Percentiles rank a stretch among this genome's conserved stretches.
Conservation (phyloP, 169 alveolate genomes). For the Cryptosporidium ubiquitum region DNA sequence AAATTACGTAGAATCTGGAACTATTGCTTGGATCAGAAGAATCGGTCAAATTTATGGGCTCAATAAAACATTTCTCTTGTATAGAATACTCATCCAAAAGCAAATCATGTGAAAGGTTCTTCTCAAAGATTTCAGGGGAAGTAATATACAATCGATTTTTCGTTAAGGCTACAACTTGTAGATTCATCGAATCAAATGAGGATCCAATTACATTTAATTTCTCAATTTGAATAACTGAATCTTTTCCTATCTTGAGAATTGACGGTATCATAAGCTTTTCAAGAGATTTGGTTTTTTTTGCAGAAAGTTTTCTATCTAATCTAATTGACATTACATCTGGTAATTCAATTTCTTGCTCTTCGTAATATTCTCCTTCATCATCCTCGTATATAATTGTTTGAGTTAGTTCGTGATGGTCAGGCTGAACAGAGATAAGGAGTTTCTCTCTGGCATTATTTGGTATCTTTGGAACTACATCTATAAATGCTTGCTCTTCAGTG, state of each 20-base stretch:
- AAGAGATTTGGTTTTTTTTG: slow-evolving; percentile 5
- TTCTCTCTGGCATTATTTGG: slow-evolving; percentile 52
- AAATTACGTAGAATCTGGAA: background rate
- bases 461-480: slow-evolving; percentile 35
- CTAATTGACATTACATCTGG: slow-evolving; percentile 67
- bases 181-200: background rate
- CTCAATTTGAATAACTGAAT: slow-evolving; percentile 39
- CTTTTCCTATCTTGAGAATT: slow-evolving; percentile 35
- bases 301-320: slow-evolving; percentile 27
- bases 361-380: slow-evolving; percentile 41
- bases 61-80: background rate
- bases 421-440: slow-evolving; percentile 15
- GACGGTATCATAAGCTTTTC: slow-evolving; percentile 33
- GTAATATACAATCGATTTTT: background rate
- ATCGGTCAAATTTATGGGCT: background rate
- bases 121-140: slow-evolving; percentile 34
- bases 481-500: background rate
- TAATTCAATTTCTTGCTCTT: slow-evolving; percentile 49
- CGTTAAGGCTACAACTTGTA: slow-evolving; percentile 17
- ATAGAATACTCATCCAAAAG: slow-evolving; percentile 50
- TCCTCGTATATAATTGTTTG: slow-evolving; percentile 43
- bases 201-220: background rate
- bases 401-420: slow-evolving; percentile 17
- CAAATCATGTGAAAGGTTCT: slow-evolving; percentile 25
- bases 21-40: background rate